These are phyloP conservation scores for Camillea tinctor DNA, from an alignment of 2,329 filamentous ascomycete species.

Conservation along the genomic window DNA sequence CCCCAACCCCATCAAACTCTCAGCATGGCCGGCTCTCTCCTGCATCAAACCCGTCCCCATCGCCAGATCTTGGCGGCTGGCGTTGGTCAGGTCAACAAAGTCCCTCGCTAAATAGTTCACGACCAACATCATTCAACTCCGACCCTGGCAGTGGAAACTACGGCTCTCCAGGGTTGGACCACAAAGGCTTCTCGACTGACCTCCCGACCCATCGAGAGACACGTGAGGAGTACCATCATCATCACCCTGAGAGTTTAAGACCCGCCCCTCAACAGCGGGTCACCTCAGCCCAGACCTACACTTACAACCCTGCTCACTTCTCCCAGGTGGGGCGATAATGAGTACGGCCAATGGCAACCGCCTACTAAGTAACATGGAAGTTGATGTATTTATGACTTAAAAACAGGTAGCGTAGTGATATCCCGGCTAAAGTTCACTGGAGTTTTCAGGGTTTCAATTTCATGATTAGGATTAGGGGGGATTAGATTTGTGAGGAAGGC, in stretches of 20 bases:
- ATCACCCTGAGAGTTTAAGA: constrained; percentile 1
- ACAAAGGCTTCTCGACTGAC: constrained; percentile 42
- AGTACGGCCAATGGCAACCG: background rate
- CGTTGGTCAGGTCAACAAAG: constrained; percentile 42
- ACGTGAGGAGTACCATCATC: constrained; percentile 40
- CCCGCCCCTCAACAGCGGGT: background rate
- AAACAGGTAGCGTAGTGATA: background rate
- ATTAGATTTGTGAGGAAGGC: background rate
- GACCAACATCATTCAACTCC: constrained; percentile 38
- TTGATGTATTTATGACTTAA: background rate
- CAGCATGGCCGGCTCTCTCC: constrained; percentile 30
- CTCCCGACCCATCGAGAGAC: constrained; percentile 49
- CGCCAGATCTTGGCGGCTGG: constrained; percentile 33
- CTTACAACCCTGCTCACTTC: constrained; percentile 2
- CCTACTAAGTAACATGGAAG: background rate
- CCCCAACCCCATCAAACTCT: constrained; percentile 31
- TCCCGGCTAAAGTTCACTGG: background rate
- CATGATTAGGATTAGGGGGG: background rate
- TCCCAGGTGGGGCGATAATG: background rate
- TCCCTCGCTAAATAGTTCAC: constrained; percentile 29
- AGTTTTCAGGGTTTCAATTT: background rate
- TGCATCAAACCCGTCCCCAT: constrained; percentile 26
- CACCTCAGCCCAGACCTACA: background rate
- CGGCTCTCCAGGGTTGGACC: constrained; percentile 40
- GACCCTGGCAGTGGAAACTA: constrained; percentile 30